Evolutionary conservation across 352 stramenopile species (phyloP).

Genomic region (Peronospora destructor): DNA sequence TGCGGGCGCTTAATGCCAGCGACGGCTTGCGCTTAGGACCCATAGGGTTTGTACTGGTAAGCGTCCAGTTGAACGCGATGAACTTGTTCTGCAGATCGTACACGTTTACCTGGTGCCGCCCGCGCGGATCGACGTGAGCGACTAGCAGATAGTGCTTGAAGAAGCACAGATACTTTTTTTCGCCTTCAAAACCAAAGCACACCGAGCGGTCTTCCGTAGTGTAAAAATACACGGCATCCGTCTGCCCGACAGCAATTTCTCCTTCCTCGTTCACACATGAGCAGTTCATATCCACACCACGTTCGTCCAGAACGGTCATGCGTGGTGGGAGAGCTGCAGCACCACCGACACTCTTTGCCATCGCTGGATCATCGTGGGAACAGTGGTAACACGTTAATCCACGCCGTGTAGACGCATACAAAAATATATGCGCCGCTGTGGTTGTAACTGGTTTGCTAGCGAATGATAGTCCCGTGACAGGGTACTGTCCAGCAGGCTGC

Average conservation of each 20-base stretch:
- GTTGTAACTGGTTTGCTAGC: conserved; percentile 69
- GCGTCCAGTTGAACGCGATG: conserved; percentile 87
- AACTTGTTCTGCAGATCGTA: conserved; percentile 92
- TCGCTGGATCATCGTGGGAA: conserved; percentile 70
- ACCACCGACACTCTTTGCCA: conserved; percentile 64
- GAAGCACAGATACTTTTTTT: conserved; percentile 82
- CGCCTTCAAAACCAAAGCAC: conserved; percentile 85
- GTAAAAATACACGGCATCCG: conserved; percentile 87
- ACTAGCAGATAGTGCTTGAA: conserved; percentile 87
- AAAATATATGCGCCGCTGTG: conserved; percentile 56
- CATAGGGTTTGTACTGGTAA: conserved; percentile 54
- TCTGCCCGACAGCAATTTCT: conserved; percentile 77
- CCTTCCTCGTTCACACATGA: conserved; percentile 81
- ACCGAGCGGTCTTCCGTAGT: conserved; percentile 80
- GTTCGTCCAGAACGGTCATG: conserved; percentile 74
- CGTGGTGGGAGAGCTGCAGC: conserved; percentile 52
- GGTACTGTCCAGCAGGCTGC: conserved; percentile 71
- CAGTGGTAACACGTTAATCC: conserved; percentile 83
- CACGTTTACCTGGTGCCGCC: conserved; percentile 82
- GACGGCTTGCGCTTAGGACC: conserved; percentile 28
- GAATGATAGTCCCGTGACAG: conserved; percentile 72
- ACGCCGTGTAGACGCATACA: conserved; percentile 73
- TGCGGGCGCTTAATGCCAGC: conserved; percentile 28
- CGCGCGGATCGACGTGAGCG: conserved; percentile 72
- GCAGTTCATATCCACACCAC: conserved; percentile 74